phyloP scores from a whole-genome alignment of 1,284 basidiomycete species.

The Leccinum subrobustum region DNA sequence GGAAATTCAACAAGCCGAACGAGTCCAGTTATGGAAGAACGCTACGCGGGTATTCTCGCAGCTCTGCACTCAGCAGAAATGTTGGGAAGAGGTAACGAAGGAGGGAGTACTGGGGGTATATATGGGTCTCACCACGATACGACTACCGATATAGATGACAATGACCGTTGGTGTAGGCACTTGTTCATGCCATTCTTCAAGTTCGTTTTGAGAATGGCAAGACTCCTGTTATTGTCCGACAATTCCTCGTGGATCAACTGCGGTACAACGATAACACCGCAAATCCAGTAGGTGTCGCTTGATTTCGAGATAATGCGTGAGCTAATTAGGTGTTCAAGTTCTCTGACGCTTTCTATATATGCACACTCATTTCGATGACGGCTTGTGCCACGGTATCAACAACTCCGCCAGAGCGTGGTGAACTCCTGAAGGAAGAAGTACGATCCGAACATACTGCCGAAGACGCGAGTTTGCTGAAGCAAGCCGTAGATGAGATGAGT shows the following conservation, averaged over 20 bases:
- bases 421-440: constrained; percentile 68
- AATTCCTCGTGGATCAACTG: constrained; percentile 88
- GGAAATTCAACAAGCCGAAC: background rate
- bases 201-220: constrained; percentile 86
- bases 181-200: constrained; percentile 81
- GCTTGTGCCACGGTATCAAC: constrained; percentile 76
- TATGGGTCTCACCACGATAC: constrained; percentile 28
- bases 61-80: constrained; percentile 21
- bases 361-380: constrained; percentile 81
- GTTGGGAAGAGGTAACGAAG: constrained; percentile 17
- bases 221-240: constrained; percentile 84
- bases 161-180: constrained; percentile 44
- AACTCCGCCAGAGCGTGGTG: constrained; percentile 73
- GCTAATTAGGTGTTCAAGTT: constrained; percentile 51
- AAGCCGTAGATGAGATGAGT: constrained; percentile 77
- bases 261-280: constrained; percentile 94
- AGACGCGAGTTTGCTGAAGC: constrained; percentile 65
- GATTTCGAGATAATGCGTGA: background rate
- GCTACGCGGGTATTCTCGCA: constrained; percentile 31
- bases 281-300: constrained; percentile 64
- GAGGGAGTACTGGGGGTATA: constrained; percentile 29
- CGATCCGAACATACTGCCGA: constrained; percentile 62
- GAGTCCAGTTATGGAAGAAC: constrained; percentile 19
- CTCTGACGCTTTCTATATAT: constrained; percentile 91
- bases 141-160: constrained; percentile 9